A percentile compares a stretch with the other conserved stretches of the same genome.
phyloP scores from a whole-genome alignment of 2,329 filamentous ascomycete species.

The Cladosporium sp. region DNA sequence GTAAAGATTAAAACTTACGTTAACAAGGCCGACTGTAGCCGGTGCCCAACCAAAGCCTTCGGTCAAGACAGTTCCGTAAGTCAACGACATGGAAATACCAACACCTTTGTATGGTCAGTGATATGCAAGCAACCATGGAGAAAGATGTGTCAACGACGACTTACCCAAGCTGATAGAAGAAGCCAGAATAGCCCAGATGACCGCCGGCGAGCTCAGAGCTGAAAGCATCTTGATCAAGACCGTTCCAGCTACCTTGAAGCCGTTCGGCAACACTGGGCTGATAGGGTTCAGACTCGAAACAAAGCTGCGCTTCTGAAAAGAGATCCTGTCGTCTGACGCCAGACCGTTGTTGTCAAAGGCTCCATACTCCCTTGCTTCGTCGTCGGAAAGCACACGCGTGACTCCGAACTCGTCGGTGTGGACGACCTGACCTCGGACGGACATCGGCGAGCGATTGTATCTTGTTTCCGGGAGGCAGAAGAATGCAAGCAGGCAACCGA shows the following conservation, averaged over 20 bases:
- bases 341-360: neutral
- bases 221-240: conserved; percentile 36
- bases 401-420: conserved; percentile 44
- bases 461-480: conserved; percentile 44
- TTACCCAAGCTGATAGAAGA: conserved; percentile 41
- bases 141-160: neutral
- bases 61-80: conserved; percentile 41
- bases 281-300: conserved; percentile 22
- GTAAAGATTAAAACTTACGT: conserved; percentile 11
- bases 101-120: neutral
- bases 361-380: conserved; percentile 31
- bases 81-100: conserved; percentile 40
- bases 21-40: conserved; percentile 29
- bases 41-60: conserved; percentile 37
- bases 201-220: conserved; percentile 40
- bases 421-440: conserved; percentile 38
- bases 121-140: neutral
- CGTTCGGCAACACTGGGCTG: conserved; percentile 20
- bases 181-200: conserved; percentile 41
- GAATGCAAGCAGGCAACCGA: conserved; percentile 41
- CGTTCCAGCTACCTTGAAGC: conserved; percentile 20
- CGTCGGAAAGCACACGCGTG: conserved; percentile 37
- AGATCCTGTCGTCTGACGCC: neutral
- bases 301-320: conserved; percentile 18
- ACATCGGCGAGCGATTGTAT: conserved; percentile 39